These are phyloP conservation scores for Phytophthora constricta DNA, from an alignment of 352 stramenopile species.

Conservation along the genomic window DNA sequence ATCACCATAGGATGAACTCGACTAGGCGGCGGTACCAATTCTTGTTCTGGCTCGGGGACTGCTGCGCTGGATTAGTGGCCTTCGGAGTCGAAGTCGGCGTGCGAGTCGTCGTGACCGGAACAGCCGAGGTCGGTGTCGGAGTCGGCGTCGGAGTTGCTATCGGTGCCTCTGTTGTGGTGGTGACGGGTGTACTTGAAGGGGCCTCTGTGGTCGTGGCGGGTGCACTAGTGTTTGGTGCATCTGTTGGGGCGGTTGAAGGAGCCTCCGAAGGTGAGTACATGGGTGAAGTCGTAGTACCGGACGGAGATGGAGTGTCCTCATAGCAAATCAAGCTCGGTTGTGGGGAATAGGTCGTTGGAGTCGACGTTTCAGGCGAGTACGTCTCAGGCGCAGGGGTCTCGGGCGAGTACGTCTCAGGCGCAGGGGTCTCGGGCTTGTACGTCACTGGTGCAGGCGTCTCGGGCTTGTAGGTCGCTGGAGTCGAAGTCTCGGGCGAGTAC, in stretches of 20 bases:
- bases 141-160: constrained; percentile 4
- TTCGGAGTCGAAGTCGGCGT: constrained; percentile 19
- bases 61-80: constrained; percentile 22
- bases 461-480: not conserved
- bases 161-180: not conserved
- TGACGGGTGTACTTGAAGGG: no score
- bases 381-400: not conserved
- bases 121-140: constrained; percentile 1
- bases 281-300: constrained; percentile 2
- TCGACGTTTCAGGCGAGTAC: not conserved
- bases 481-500: constrained; percentile 1
- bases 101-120: not conserved
- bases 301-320: constrained; percentile 13
- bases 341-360: not conserved
- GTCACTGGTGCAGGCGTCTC: not conserved
- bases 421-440: not conserved
- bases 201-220: no score
- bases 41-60: constrained; percentile 18
- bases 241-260: not conserved
- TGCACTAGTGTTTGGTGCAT: no score
- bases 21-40: constrained; percentile 35
- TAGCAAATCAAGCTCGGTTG: constrained; percentile 18
- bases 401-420: not conserved
- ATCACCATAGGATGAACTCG: constrained; percentile 30
- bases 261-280: constrained; percentile 5